phyloP scores from a whole-genome alignment of 371 early-diverging fungal genomes.

The Cokeromyces recurvatus region DNA sequence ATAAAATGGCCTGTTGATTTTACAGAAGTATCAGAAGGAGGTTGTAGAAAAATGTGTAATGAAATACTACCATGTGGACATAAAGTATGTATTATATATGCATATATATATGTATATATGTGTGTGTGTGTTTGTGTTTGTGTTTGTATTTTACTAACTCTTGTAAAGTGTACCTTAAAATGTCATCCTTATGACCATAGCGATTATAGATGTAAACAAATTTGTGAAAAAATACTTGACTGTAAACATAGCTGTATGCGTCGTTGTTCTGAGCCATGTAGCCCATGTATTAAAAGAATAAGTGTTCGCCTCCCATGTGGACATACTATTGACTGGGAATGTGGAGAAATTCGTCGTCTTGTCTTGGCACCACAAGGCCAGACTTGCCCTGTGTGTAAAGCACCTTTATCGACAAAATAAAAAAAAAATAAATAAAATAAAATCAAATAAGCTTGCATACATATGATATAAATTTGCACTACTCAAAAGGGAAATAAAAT shows the following conservation, averaged over 20 bases:
- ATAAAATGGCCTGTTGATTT: constrained; percentile 53
- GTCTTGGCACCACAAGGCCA: constrained; percentile 8
- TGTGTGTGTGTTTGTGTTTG: no score
- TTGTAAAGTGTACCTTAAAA: constrained; percentile 22
- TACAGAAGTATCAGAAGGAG: constrained; percentile 42
- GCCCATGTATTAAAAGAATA: constrained; percentile 20
- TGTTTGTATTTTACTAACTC: constrained; percentile 5
- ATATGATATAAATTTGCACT: no score
- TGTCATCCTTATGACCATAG: constrained; percentile 52
- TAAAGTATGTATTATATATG: constrained; percentile 26
- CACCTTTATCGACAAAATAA: neutral
- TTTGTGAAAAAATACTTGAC: constrained; percentile 25
- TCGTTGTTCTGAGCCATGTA: constrained; percentile 46
- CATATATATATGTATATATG: no score
- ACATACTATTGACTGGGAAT: constrained; percentile 26
- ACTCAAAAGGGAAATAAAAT: no score
- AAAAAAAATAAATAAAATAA: no score
- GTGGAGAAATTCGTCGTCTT: constrained; percentile 11
- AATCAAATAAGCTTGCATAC: no score
- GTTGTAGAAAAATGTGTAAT: constrained; percentile 42
- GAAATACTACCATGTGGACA: constrained; percentile 44
- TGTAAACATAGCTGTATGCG: constrained; percentile 39
- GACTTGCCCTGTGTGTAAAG: constrained; percentile 10
- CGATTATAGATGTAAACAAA: constrained; percentile 33
- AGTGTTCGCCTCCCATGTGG: constrained; percentile 27